These are phyloP conservation scores for Mortierella sp. DNA, from an alignment of 371 early-diverging fungal species.

Conservation along the genomic window DNA sequence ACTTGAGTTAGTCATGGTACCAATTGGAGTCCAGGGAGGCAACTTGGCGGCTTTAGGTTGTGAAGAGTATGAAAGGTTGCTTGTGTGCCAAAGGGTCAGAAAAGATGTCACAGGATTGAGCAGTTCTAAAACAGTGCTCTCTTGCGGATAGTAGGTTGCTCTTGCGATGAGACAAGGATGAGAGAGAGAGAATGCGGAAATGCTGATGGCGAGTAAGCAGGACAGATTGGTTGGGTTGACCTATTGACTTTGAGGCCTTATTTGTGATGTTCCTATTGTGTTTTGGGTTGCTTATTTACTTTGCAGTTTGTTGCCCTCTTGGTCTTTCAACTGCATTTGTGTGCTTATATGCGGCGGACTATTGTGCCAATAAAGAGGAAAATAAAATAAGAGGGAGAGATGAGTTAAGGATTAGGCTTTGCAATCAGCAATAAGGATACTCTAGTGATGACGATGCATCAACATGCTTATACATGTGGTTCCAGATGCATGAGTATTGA, in stretches of 20 bases:
- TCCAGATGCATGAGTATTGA: too few species aligned
- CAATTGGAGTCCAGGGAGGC: constrained; percentile 5
- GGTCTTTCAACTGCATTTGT: background rate
- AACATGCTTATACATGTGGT: background rate
- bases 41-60: constrained; percentile 15
- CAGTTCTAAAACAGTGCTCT: background rate
- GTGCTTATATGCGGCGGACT: background rate
- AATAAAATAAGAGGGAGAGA: background rate
- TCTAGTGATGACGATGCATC: background rate
- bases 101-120: background rate
- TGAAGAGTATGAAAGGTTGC: background rate
- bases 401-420: background rate
- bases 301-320: background rate
- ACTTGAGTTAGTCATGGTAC: constrained; percentile 32
- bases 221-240: background rate
- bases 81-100: background rate
- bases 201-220: background rate
- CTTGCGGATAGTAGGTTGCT: background rate
- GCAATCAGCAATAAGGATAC: background rate
- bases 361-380: background rate
- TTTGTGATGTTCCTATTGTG: constrained; percentile 2
- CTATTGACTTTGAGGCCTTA: constrained; percentile 1
- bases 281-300: background rate
- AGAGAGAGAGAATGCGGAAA: background rate
- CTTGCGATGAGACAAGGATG: constrained; percentile 1